Percentiles rank a stretch among this genome's conserved stretches.
phyloP scores from a whole-genome alignment of 192 early-diverging fungal genomes.

The Chytriomyces confervae region DNA sequence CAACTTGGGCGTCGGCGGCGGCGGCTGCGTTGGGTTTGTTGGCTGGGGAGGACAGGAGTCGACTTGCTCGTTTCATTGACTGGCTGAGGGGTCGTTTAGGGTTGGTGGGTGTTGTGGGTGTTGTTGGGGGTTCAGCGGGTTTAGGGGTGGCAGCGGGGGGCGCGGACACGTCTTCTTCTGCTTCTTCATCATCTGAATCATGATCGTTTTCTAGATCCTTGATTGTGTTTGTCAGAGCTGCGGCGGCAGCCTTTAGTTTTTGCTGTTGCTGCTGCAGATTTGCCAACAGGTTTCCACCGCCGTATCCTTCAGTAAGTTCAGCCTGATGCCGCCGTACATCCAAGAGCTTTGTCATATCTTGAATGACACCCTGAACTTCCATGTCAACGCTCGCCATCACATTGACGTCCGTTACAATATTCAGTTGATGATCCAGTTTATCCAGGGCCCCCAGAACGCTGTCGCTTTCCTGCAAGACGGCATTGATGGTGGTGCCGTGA shows the following conservation, averaged over 20 bases:
- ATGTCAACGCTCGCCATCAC: background rate
- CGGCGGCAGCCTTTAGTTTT: constrained; percentile 3
- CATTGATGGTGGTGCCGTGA: background rate
- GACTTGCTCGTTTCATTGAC: background rate
- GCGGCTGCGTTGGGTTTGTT: too few species aligned
- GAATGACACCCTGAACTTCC: constrained; percentile 2
- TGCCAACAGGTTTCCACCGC: background rate
- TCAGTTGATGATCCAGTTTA: constrained; percentile 19
- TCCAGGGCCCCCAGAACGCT: constrained; percentile 20
- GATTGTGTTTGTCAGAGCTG: background rate
- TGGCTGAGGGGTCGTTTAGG: background rate
- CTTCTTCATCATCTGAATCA: background rate
- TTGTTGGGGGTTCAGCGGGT: background rate
- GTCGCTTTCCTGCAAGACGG: background rate
- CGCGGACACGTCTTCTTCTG: background rate
- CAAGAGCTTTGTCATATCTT: constrained; percentile 1
- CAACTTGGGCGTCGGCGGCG: background rate
- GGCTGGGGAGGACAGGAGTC: too few species aligned
- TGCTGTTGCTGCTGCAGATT: constrained; percentile 2
- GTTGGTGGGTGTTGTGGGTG: background rate
- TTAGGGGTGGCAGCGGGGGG: background rate
- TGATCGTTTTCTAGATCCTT: background rate
- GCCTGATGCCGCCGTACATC: background rate
- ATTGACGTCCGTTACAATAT: background rate
- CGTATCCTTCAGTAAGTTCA: background rate